Conservation (phyloP, 805 yeast species). For the Trichomonascus vanleenenianus region DNA sequence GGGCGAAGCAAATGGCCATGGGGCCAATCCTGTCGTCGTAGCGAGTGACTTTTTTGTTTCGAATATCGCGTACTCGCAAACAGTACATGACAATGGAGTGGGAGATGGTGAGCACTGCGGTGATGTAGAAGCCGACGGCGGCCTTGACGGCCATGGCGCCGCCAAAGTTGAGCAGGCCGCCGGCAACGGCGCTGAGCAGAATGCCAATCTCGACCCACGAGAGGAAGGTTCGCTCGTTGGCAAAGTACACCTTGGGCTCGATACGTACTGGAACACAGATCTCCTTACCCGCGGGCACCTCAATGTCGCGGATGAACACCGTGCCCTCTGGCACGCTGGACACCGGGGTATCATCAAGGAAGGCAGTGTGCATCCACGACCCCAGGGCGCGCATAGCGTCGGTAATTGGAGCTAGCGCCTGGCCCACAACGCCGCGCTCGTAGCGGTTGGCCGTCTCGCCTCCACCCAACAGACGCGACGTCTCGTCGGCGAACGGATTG, state of each 20-base stretch:
- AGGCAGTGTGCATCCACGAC: constrained; percentile 20
- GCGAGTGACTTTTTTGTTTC: constrained; percentile 72
- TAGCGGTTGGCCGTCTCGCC: neutral
- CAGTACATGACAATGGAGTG: constrained; percentile 71
- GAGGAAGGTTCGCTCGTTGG: constrained; percentile 90
- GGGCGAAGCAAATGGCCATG: constrained; percentile 63
- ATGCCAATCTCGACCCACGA: constrained; percentile 91
- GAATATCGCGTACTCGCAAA: constrained; percentile 74
- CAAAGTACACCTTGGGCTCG: constrained; percentile 98
- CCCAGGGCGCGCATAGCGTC: constrained; percentile 4
- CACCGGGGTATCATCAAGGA: constrained; percentile 39
- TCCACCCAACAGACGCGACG: constrained; percentile 16
- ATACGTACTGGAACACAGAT: constrained; percentile 92
- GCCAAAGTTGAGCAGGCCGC: constrained; percentile 80
- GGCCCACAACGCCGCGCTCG: neutral
- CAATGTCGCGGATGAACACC: constrained; percentile 46
- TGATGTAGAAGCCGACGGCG: constrained; percentile 75
- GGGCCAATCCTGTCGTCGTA: constrained; percentile 91
- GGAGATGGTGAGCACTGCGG: constrained; percentile 63
- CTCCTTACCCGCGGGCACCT: constrained; percentile 81
- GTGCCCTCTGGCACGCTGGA: constrained; percentile 60
- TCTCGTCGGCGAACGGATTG: constrained; percentile 14
- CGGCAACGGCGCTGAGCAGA: constrained; percentile 82
- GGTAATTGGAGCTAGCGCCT: neutral
- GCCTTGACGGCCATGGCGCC: constrained; percentile 67